A percentile compares a stretch with the other conserved stretches of the same genome.
phyloP scores from a whole-genome alignment of 2,329 filamentous ascomycete species.

The Penicillium sp. region DNA sequence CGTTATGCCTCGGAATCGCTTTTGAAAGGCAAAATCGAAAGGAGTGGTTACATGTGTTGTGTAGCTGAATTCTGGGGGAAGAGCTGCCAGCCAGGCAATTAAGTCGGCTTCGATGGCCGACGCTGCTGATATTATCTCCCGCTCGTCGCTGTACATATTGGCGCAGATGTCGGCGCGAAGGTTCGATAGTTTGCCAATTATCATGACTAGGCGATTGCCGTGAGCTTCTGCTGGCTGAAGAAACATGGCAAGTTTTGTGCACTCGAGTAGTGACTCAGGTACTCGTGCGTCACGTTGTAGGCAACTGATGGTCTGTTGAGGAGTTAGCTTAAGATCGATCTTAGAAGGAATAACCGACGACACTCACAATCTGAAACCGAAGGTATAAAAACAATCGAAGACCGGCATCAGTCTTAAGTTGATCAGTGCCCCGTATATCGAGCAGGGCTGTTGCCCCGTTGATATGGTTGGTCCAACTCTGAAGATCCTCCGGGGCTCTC shows the following conservation, averaged over 20 bases:
- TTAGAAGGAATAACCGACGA: background rate
- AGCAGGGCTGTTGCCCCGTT: conserved; percentile 60
- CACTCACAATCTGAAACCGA: conserved; percentile 56
- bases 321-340: conserved; percentile 6
- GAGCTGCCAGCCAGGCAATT: conserved; percentile 29
- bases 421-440: conserved; percentile 41
- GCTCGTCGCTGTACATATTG: conserved; percentile 22
- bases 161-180: conserved; percentile 34
- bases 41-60: conserved; percentile 22
- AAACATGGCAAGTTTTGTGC: conserved; percentile 29
- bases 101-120: conserved; percentile 35
- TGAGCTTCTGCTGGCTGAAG: conserved; percentile 29
- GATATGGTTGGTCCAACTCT: conserved; percentile 57
- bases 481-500: conserved; percentile 46
- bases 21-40: conserved; percentile 37
- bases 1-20: conserved; percentile 22
- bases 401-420: conserved; percentile 44
- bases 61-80: conserved; percentile 31
- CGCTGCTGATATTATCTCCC: conserved; percentile 31
- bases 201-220: conserved; percentile 29
- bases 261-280: conserved; percentile 33
- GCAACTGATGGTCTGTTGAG: conserved; percentile 35
- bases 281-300: conserved; percentile 32
- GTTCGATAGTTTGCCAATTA: conserved; percentile 31
- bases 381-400: conserved; percentile 55